Percentiles rank a stretch among this genome's conserved stretches.
These are phyloP conservation scores for Coniosporium apollinis DNA, from an alignment of 495 filamentous ascomycete species.

Conservation along the genomic window DNA sequence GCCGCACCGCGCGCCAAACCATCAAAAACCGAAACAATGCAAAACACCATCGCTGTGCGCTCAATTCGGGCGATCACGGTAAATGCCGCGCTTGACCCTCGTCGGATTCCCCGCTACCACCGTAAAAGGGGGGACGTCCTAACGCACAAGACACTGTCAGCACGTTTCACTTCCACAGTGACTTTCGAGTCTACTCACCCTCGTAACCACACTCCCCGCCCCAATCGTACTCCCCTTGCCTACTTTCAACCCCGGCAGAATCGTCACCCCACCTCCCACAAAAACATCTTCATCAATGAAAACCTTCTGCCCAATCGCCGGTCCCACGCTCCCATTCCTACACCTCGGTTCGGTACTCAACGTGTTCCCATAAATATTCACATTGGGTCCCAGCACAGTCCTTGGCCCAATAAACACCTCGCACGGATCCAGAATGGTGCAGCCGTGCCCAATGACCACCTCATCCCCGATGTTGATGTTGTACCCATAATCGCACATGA, in stretches of 20 bases:
- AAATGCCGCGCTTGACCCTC: slow-evolving; percentile 38
- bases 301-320: slow-evolving; percentile 49
- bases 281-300: slow-evolving; percentile 79
- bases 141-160: slow-evolving; percentile 1
- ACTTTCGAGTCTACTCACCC: slow-evolving; percentile 16
- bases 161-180: not conserved
- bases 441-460: slow-evolving; percentile 72
- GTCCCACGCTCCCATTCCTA: slow-evolving; percentile 58
- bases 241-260: slow-evolving; percentile 18
- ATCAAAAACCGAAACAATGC: too few relatives aligned
- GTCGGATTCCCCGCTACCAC: slow-evolving; percentile 49
- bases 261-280: slow-evolving; percentile 72
- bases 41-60: too few relatives aligned
- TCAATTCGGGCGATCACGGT: too few relatives aligned
- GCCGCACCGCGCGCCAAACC: too few relatives aligned
- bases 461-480: slow-evolving; percentile 82
- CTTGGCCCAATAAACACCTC: slow-evolving; percentile 60
- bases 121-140: slow-evolving; percentile 45
- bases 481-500: slow-evolving; percentile 90
- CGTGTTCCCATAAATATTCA: slow-evolving; percentile 57
- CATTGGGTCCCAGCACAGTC: slow-evolving; percentile 71
- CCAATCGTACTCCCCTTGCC: slow-evolving; percentile 11
- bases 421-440: slow-evolving; percentile 70
- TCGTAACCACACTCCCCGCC: slow-evolving; percentile 23
- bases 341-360: slow-evolving; percentile 55